These are phyloP conservation scores for Sclerotinia borealis DNA, from an alignment of 2,329 filamentous ascomycete genomes.

Conservation along the genomic window DNA sequence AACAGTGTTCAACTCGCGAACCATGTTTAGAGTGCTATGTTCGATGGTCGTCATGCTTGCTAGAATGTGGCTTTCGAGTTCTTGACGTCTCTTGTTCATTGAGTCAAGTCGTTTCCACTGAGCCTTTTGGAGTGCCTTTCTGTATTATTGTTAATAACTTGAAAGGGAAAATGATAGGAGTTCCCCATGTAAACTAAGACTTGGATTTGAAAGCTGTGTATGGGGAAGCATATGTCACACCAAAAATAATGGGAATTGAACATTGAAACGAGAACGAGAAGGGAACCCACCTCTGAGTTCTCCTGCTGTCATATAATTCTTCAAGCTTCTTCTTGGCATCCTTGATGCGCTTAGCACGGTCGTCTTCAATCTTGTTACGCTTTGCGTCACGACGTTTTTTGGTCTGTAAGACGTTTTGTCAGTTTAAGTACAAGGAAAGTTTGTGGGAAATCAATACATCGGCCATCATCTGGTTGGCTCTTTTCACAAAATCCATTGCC, in stretches of 20 bases:
- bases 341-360: constrained; percentile 23
- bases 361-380: constrained; percentile 25
- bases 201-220: not conserved
- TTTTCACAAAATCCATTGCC: not conserved
- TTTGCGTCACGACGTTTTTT: constrained; percentile 27
- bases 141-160: constrained; percentile 5
- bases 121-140: constrained; percentile 22
- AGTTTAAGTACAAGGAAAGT: not conserved
- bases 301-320: constrained; percentile 20
- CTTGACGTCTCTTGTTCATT: constrained; percentile 26
- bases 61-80: constrained; percentile 27
- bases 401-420: constrained; percentile 16
- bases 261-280: not conserved
- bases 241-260: not conserved
- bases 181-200: not conserved
- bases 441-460: not conserved
- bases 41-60: constrained; percentile 27
- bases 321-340: constrained; percentile 24
- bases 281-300: constrained; percentile 25
- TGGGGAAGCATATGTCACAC: not conserved
- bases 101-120: constrained; percentile 25
- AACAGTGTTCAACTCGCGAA: constrained; percentile 24
- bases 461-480: constrained; percentile 1
- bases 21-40: constrained; percentile 21
- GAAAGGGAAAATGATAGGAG: not conserved